A percentile compares a stretch with the other conserved stretches of the same genome.
phyloP scores from a whole-genome alignment of 2,329 filamentous ascomycete species.

The Pseudogymnoascus sp. region DNA sequence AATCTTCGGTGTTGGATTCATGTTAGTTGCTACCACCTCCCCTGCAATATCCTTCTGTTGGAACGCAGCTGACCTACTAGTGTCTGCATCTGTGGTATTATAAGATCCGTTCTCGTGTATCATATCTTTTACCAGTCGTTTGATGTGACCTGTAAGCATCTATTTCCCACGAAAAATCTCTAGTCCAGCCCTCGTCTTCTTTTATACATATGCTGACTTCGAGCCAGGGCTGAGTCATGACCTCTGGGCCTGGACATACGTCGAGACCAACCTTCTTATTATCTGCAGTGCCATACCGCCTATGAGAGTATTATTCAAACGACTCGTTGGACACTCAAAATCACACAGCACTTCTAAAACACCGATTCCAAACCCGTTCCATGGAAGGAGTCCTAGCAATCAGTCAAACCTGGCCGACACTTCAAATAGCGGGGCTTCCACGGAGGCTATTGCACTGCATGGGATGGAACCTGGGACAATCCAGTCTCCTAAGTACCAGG shows the following conservation, averaged over 20 bases:
- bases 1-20: conserved; percentile 3
- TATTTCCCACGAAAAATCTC: neutral
- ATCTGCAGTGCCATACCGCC: neutral
- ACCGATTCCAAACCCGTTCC: neutral
- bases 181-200: no score
- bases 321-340: neutral
- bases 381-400: neutral
- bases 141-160: conserved; percentile 4
- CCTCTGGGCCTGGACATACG: neutral
- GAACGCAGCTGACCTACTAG: neutral
- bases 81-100: neutral
- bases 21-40: neutral
- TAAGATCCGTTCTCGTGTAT: neutral
- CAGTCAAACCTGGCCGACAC: neutral
- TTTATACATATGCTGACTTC: neutral
- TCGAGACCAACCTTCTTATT: conserved; percentile 3
- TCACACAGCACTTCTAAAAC: neutral
- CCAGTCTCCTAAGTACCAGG: neutral
- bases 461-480: neutral
- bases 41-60: neutral
- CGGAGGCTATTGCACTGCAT: neutral
- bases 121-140: neutral
- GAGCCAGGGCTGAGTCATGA: neutral
- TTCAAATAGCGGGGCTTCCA: neutral
- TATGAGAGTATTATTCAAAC: neutral